Percentiles rank a stretch among this genome's conserved stretches.
phyloP scores from a whole-genome alignment of 2,329 filamentous ascomycete species.

The Penicillium sp. region DNA sequence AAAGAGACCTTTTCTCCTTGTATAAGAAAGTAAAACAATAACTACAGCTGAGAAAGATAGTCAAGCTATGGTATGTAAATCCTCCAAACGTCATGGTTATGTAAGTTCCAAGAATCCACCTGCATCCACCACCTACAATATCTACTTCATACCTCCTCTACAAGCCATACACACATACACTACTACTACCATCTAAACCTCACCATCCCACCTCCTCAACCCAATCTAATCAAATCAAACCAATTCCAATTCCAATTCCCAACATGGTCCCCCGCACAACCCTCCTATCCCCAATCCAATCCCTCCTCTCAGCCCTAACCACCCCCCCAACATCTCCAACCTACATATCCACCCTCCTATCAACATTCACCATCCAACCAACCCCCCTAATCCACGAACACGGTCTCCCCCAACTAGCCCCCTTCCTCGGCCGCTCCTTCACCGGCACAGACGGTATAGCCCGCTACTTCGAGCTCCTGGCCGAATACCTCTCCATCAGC shows the following conservation, averaged over 20 bases:
- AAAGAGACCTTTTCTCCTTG: constrained; percentile 2
- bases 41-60: not conserved
- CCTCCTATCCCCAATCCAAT: constrained; percentile 36
- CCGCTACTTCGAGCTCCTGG: constrained; percentile 47
- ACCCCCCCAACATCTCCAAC: constrained; percentile 25
- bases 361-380: constrained; percentile 43
- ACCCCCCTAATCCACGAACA: constrained; percentile 45
- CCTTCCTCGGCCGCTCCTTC: constrained; percentile 52
- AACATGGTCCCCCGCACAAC: constrained; percentile 25
- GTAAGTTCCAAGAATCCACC: constrained; percentile 18
- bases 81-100: constrained; percentile 32
- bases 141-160: not conserved
- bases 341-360: constrained; percentile 35
- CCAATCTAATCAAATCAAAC: no score
- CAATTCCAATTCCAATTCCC: no score
- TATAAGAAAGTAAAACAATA: not conserved
- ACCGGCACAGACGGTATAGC: constrained; percentile 42
- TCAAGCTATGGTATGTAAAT: not conserved
- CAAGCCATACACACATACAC: not conserved
- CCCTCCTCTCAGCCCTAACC: constrained; percentile 43
- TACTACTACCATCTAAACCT: not conserved
- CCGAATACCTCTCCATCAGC: constrained; percentile 40
- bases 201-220: not conserved
- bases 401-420: constrained; percentile 48
- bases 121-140: not conserved